Base-by-base conservation (phyloP, 2,329 filamentous ascomycete species). In the Xylogone sp. region DNA sequence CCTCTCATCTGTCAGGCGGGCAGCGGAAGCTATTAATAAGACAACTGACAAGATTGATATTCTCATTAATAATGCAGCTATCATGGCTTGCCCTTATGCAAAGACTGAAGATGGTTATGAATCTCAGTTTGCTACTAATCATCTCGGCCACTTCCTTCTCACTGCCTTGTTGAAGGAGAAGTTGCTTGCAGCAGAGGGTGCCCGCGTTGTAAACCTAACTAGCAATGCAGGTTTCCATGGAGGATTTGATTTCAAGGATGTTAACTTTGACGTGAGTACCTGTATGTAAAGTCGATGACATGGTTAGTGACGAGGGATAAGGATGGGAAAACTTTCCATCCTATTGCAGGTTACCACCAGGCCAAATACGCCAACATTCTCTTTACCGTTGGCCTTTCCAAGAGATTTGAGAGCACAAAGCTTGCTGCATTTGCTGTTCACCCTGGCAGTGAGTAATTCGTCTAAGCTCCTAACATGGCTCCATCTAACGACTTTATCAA, bases 321-420 rank as follows among this genome's bases (percentile, higher is more conserved):
- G 27, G 27, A 31, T 13, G 27, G 27, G 27, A 31, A 31, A 31
- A 31, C 27, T 8, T 31, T 8, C 27, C 27, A 31, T 13, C 27
- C 27, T 8, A 31, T 31, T 31, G 27, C 27, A 31, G 27, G 27
- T 3, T 74, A 75, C 51, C 64, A 63, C 2, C 68, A 71, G 53
- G 68, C 68, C 46, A 74, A 74, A 52, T 66, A 68, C 6, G 69
- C 70, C 0, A 68, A 72, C 27, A 70, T 73, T 8, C 61, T 68
- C 52, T 67, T 68, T 51, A 59, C 55, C 8, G 57, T 61, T 34
- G 55, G 51, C 10, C 52, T 67, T 12, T 61, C 59, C 1, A 55
- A 64, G 21, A 64, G 59, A 44, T 50, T 67, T 21, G 53, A 55
- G 10, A 39, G 21, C 10, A 57, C 59, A 21, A 54, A 55, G 2